Evolutionary conservation across 2,329 filamentous ascomycete genomes (phyloP).

Genomic region (Fusarium sacchari): DNA sequence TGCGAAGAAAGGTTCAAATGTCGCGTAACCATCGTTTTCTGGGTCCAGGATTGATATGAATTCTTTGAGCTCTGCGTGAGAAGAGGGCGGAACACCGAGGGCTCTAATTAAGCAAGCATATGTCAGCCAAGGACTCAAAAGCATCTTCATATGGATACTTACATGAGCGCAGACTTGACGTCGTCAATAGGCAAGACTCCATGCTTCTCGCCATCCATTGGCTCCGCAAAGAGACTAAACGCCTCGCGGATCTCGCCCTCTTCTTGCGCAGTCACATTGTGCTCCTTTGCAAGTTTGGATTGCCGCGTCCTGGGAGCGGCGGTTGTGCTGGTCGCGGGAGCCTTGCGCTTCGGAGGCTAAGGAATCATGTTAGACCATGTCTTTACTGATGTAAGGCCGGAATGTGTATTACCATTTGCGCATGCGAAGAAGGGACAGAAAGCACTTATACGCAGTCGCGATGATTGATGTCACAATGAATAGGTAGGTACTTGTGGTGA

Average conservation of each 20-base stretch:
- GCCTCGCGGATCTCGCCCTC: conserved; percentile 93
- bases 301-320: conserved; percentile 61
- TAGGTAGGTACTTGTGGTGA: conserved; percentile 16
- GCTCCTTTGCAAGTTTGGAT: conserved; percentile 91
- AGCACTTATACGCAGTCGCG: conserved; percentile 16
- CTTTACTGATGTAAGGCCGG: not conserved
- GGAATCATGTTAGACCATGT: not conserved
- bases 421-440: not conserved
- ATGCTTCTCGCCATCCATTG: conserved; percentile 76
- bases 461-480: conserved; percentile 34
- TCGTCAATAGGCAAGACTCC: conserved; percentile 75
- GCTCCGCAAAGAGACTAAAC: conserved; percentile 82
- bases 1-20: conserved; percentile 84
- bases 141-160: conserved; percentile 46
- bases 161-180: conserved; percentile 79
- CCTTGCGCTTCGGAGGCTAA: conserved; percentile 66
- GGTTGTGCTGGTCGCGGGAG: conserved; percentile 45
- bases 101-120: conserved; percentile 63
- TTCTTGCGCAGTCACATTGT: conserved; percentile 84
- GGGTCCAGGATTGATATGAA: conserved; percentile 87
- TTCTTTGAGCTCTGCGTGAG: conserved; percentile 74
- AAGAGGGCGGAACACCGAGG: conserved; percentile 76
- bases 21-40: conserved; percentile 78
- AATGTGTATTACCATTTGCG: conserved; percentile 29
- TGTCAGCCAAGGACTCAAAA: not conserved